Evolutionary conservation across 2,329 filamentous ascomycete genomes (phyloP).

Genomic region (Cryphonectria naterciae): DNA sequence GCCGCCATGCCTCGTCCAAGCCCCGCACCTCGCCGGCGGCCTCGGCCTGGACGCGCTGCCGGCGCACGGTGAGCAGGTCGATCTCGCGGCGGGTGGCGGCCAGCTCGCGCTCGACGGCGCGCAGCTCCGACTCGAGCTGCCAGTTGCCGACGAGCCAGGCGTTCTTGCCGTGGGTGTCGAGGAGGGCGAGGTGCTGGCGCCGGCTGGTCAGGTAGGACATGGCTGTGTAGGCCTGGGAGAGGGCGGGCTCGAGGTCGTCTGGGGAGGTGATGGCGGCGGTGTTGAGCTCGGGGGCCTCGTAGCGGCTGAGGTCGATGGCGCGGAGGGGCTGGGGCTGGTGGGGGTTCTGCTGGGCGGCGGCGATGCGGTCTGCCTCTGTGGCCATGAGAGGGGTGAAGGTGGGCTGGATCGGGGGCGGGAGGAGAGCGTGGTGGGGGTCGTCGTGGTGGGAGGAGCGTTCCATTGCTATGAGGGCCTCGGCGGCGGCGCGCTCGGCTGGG

Average conservation of each 20-base stretch:
- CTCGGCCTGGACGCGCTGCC: constrained; percentile 71
- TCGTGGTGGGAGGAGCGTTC: constrained; percentile 57
- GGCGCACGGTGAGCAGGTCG: constrained; percentile 72
- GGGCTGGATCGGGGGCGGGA: constrained; percentile 56
- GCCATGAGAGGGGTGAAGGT: constrained; percentile 69
- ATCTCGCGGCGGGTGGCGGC: constrained; percentile 68
- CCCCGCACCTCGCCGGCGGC: constrained; percentile 73
- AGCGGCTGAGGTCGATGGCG: constrained; percentile 77
- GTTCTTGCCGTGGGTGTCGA: constrained; percentile 84
- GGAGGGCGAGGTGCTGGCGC: constrained; percentile 65
- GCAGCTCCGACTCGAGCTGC: constrained; percentile 74
- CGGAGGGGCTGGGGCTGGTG: constrained; percentile 52
- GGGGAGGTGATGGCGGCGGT: constrained; percentile 32
- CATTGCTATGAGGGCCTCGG: constrained; percentile 69
- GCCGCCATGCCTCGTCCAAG: constrained; percentile 76
- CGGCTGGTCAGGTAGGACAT: constrained; percentile 58
- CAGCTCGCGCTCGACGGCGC: constrained; percentile 74
- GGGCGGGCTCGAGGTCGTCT: constrained; percentile 62
- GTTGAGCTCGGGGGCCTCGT: constrained; percentile 70
- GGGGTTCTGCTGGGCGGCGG: constrained; percentile 40
- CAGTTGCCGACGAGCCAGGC: constrained; percentile 89
- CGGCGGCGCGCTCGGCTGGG: constrained; percentile 63
- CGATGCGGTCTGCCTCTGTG: constrained; percentile 70
- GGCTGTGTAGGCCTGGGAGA: constrained; percentile 57
- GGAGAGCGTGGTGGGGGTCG: constrained; percentile 58